phyloP scores from a whole-genome alignment of 305 asterid genomes.

The Fraxinus ornus region DNA sequence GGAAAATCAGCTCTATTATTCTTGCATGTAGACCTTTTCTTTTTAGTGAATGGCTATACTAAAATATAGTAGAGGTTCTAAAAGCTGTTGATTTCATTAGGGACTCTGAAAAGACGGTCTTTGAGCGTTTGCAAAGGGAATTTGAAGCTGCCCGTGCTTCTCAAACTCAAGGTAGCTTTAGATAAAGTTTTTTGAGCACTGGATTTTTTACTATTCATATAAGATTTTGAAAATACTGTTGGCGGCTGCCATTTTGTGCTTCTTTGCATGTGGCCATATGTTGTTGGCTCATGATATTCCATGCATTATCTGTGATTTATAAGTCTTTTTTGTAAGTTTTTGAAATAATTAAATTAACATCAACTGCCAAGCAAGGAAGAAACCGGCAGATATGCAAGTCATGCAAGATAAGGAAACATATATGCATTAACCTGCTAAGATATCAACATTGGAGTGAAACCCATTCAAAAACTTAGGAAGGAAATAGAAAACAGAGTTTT shows the following conservation, averaged over 20 bases:
- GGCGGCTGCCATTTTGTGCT: not conserved
- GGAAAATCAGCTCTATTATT: not conserved
- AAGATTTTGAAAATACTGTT: constrained; percentile 1
- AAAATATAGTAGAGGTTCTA: constrained; percentile 20
- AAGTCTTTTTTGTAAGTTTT: not conserved
- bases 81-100: constrained; percentile 40
- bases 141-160: constrained; percentile 84
- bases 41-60: constrained; percentile 10
- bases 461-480: not conserved
- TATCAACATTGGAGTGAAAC: not conserved
- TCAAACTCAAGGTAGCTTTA: constrained; percentile 77
- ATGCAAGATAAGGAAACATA: not conserved
- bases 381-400: not conserved
- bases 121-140: constrained; percentile 86
- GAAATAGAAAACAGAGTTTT: not conserved
- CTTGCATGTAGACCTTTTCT: not conserved
- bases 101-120: constrained; percentile 89
- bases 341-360: not conserved
- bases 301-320: not conserved
- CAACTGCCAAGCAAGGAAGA: not conserved
- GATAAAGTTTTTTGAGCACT: not conserved
- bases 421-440: not conserved
- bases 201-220: not conserved
- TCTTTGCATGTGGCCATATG: not conserved
- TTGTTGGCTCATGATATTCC: not conserved